phyloP scores from a whole-genome alignment of 2,329 filamentous ascomycete species.

The Ophiognomonia clavigignenti-juglandacearum region DNA sequence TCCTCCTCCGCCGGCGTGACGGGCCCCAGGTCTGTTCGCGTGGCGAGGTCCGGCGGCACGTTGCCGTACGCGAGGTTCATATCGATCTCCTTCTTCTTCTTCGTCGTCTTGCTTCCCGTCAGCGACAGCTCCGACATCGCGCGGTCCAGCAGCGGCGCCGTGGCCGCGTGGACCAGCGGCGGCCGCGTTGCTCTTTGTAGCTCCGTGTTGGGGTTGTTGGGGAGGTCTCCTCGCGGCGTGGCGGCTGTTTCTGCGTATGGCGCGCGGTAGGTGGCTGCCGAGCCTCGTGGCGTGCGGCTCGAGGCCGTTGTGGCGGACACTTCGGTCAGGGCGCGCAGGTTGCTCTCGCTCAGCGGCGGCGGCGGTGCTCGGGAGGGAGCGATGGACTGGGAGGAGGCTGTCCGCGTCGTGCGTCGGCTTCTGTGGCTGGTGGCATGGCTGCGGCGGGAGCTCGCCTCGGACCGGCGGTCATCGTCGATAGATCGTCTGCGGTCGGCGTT shows the following conservation, averaged over 20 bases:
- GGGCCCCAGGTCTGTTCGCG: slow-evolving; percentile 40
- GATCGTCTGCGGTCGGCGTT: slow-evolving; percentile 18
- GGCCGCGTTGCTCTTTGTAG: slow-evolving; percentile 32
- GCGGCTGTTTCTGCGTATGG: slow-evolving; percentile 41
- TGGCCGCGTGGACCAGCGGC: slow-evolving; percentile 28
- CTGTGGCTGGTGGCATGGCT: slow-evolving; percentile 13
- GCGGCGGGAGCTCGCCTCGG: slow-evolving; percentile 9
- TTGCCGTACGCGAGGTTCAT: slow-evolving; percentile 91
- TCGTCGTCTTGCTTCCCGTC: slow-evolving; percentile 10
- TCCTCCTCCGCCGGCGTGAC: slow-evolving; percentile 22
- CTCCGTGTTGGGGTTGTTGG: slow-evolving; percentile 32
- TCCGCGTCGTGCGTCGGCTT: slow-evolving; percentile 26
- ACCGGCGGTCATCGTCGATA: slow-evolving; percentile 18
- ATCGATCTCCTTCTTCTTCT: slow-evolving; percentile 58
- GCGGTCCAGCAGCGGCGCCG: slow-evolving; percentile 15
- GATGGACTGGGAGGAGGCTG: slow-evolving; percentile 31
- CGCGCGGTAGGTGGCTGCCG: slow-evolving; percentile 25
- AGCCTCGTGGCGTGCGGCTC: slow-evolving; percentile 32
- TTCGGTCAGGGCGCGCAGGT: slow-evolving; percentile 50
- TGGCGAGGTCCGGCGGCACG: slow-evolving; percentile 63
- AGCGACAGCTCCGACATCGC: slow-evolving; percentile 35
- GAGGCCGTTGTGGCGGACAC: slow-evolving; percentile 44
- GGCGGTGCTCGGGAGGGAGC: slow-evolving; percentile 16
- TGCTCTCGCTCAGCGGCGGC: slow-evolving; percentile 44
- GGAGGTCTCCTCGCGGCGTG: too few species aligned